Percentiles rank a stretch among this genome's conserved stretches.
phyloP scores from a whole-genome alignment of 257 asterid species.

The Ehretia macrophylla region DNA sequence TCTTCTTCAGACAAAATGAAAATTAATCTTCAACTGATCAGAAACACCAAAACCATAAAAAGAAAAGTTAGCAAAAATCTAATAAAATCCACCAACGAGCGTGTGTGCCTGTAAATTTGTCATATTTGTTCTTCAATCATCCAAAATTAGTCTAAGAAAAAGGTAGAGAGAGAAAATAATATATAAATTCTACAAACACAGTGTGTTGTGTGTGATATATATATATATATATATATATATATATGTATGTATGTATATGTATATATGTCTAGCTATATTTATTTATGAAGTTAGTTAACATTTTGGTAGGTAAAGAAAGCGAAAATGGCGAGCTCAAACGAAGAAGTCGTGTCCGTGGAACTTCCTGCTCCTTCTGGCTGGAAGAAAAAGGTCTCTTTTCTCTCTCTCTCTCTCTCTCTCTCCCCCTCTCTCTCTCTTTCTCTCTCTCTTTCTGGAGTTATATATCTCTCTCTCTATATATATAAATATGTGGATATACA shows the following conservation, averaged over 20 bases:
- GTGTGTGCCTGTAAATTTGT: background rate
- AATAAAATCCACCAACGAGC: too few species aligned
- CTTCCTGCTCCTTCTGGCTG: conserved; percentile 44
- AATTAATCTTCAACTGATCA: background rate
- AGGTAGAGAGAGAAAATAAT: too few species aligned
- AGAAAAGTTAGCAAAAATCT: background rate
- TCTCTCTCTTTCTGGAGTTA: background rate
- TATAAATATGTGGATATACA: background rate
- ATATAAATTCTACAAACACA: background rate
- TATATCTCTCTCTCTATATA: too few species aligned
- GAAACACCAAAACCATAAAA: background rate
- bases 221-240: too few species aligned
- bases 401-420: too few species aligned
- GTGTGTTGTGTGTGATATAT: too few species aligned
- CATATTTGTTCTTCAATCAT: background rate
- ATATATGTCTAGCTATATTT: background rate
- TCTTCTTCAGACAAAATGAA: background rate
- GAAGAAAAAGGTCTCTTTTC: conserved; percentile 28
- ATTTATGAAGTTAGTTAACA: background rate
- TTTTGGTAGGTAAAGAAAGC: conserved; percentile 4
- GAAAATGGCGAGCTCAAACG: conserved; percentile 30
- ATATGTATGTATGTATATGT: background rate
- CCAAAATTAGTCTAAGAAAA: background rate
- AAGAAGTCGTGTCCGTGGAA: conserved; percentile 31
- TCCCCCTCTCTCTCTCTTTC: background rate